These are phyloP conservation scores for Rhodomyrtus psidioides DNA, from an alignment of 441 rosid species.

Conservation along the genomic window DNA sequence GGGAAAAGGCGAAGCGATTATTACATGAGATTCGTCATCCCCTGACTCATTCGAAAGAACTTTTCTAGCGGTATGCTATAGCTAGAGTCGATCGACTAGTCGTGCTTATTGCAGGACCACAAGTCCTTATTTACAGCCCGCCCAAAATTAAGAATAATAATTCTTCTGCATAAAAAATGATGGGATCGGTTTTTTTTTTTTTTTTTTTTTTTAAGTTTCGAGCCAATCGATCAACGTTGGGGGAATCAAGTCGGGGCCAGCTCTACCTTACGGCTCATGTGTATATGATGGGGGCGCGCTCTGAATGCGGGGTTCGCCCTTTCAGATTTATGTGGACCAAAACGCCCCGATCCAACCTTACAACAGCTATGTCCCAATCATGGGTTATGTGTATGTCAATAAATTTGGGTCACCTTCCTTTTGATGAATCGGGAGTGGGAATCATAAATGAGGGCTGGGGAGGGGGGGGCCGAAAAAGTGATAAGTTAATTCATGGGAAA, in stretches of 20 bases:
- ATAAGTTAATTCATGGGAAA: background rate
- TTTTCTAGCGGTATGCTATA: background rate
- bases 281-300: background rate
- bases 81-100: background rate
- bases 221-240: background rate
- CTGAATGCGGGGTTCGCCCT: background rate
- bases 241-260: background rate
- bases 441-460: background rate
- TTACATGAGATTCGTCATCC: rapidly evolving
- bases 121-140: background rate
- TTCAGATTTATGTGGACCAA: background rate
- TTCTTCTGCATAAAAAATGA: background rate
- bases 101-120: background rate
- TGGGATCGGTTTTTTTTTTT: background rate
- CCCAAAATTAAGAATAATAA: background rate
- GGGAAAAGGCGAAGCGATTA: rapidly evolving
- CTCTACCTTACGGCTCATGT: too few species aligned
- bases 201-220: too few species aligned
- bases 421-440: background rate
- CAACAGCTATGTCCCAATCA: background rate
- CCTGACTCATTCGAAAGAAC: background rate
- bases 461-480: background rate
- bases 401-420: background rate
- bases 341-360: background rate
- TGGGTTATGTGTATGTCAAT: background rate